These are phyloP conservation scores for Xerophyta viscosa DNA, from an alignment of 106 monocot species.

Conservation along the genomic window DNA sequence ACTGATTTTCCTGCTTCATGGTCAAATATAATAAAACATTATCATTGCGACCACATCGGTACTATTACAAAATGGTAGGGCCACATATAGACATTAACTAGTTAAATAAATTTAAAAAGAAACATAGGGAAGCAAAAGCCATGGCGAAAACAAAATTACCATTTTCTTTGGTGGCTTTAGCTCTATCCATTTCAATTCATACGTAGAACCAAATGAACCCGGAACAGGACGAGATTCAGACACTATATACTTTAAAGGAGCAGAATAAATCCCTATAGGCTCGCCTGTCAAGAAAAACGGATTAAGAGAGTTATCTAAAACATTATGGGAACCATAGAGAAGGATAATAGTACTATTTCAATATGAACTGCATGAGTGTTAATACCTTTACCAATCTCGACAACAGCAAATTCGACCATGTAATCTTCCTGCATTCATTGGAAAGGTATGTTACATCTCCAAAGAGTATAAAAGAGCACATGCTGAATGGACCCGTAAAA, in stretches of 20 bases:
- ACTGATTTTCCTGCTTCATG: slow-evolving; percentile 32
- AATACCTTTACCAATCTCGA: slow-evolving; percentile 78
- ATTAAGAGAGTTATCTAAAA: too few species aligned
- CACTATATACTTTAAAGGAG: slow-evolving; percentile 50
- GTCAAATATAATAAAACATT: too few species aligned
- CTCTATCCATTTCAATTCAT: slow-evolving; percentile 41
- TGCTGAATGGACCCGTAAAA: background rate
- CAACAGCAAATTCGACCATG: slow-evolving; percentile 67
- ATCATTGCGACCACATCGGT: too few species aligned
- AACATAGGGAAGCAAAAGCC: background rate
- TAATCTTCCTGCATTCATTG: slow-evolving; percentile 55
- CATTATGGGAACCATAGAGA: too few species aligned
- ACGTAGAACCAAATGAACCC: slow-evolving; percentile 24
- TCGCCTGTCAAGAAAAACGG: too few species aligned
- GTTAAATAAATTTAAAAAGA: background rate
- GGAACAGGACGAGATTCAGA: slow-evolving; percentile 21
- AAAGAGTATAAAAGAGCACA: background rate
- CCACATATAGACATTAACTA: too few species aligned
- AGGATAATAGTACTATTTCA: too few species aligned
- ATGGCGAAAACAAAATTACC: slow-evolving; percentile 25
- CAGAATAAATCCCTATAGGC: slow-evolving; percentile 67
- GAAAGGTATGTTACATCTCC: slow-evolving; percentile 1
- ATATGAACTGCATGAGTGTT: slow-evolving; percentile 1
- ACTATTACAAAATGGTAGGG: too few species aligned
- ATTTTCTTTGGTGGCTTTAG: slow-evolving; percentile 34